phyloP scores from a whole-genome alignment of 1,284 basidiomycete genomes.

The Sanghuangporus weigelae region DNA sequence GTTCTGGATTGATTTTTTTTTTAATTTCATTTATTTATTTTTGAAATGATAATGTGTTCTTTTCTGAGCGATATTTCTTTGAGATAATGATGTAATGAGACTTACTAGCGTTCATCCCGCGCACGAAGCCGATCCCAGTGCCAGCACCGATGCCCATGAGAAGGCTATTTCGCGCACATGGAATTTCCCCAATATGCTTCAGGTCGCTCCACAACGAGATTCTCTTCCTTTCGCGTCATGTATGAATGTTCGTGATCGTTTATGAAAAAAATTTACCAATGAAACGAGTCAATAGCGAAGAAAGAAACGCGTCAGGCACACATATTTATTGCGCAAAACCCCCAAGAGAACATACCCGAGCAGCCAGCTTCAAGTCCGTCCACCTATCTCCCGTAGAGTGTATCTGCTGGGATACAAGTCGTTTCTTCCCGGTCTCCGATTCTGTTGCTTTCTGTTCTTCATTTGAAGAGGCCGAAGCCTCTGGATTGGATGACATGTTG shows the following conservation, averaged over 20 bases:
- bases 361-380: constrained; percentile 16
- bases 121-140: constrained; percentile 50
- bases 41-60: background rate
- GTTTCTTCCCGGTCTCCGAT: background rate
- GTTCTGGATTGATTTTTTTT: constrained; percentile 28
- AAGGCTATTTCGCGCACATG: constrained; percentile 52
- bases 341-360: constrained; percentile 2
- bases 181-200: constrained; percentile 48
- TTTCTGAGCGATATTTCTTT: background rate
- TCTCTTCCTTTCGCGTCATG: constrained; percentile 36
- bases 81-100: background rate
- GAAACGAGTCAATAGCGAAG: background rate
- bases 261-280: background rate
- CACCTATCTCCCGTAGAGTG: constrained; percentile 14
- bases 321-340: background rate
- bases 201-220: constrained; percentile 42
- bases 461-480: background rate
- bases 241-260: background rate
- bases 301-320: background rate
- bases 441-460: background rate
- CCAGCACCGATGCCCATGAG: constrained; percentile 51
- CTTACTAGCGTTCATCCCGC: constrained; percentile 49
- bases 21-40: background rate
- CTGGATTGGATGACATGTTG: background rate
- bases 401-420: background rate